phyloP scores from a whole-genome alignment of 148 eudicot species.

The Mesembryanthemum crystallinum region DNA sequence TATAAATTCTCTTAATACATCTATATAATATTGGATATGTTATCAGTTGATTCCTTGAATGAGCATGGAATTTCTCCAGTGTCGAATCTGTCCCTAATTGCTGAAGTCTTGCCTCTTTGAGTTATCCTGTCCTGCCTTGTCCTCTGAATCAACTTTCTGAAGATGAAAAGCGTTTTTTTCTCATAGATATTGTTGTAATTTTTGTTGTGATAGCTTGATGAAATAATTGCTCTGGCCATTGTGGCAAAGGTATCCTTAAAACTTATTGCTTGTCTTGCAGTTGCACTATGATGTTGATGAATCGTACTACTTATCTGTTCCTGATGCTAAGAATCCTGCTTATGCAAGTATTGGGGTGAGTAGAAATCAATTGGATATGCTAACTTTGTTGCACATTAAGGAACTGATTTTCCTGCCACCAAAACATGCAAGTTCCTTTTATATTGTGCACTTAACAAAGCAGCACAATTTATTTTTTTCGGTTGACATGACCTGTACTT shows the following conservation, averaged over 20 bases:
- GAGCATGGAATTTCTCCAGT: not conserved
- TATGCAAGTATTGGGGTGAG: conserved; percentile 67
- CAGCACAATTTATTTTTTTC: not conserved
- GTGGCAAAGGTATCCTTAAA: conserved; percentile 19
- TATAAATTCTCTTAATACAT: no score
- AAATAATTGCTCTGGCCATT: not conserved
- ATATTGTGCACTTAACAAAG: no score
- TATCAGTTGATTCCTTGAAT: not conserved
- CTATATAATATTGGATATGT: not conserved
- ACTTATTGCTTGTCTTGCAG: conserved; percentile 43
- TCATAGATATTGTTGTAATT: conserved; percentile 2
- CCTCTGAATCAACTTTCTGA: not conserved
- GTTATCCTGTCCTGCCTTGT: not conserved
- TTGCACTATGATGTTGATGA: conserved; percentile 68
- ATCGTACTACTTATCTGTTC: conserved; percentile 63
- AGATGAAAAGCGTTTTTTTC: not conserved
- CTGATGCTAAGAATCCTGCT: conserved; percentile 44
- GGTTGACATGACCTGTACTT: not conserved
- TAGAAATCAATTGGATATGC: not conserved
- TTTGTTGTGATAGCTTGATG: not conserved
- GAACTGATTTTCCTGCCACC: conserved; percentile 3
- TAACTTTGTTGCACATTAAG: not conserved
- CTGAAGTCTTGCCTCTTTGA: not conserved
- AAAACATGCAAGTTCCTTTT: not conserved
- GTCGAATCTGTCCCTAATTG: not conserved